phyloP scores from a whole-genome alignment of 805 yeast genomes.

The Teunomyces stri region DNA sequence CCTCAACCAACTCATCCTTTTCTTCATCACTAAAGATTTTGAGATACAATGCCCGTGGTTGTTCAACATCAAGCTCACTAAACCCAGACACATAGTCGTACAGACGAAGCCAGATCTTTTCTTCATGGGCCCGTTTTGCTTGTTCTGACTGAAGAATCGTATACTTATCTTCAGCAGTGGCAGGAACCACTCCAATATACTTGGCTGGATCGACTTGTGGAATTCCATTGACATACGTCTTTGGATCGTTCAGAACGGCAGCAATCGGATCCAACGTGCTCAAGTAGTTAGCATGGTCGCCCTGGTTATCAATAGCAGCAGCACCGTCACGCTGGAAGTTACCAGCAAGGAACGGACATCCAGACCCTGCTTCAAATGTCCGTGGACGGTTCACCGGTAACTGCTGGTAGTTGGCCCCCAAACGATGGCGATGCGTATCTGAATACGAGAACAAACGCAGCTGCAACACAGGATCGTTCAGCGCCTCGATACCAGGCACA shows the following conservation, averaged over 20 bases:
- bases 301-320: conserved; percentile 63
- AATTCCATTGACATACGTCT: conserved; percentile 17
- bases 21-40: conserved; percentile 34
- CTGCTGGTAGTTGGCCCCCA: conserved; percentile 67
- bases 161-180: conserved; percentile 21
- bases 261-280: conserved; percentile 43
- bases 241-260: conserved; percentile 18
- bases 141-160: conserved; percentile 27
- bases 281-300: conserved; percentile 72
- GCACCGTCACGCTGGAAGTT: conserved; percentile 66
- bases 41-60: conserved; percentile 43
- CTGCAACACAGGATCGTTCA: conserved; percentile 76
- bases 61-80: conserved; percentile 45
- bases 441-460: conserved; percentile 72
- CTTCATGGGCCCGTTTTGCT: conserved; percentile 33
- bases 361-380: conserved; percentile 48
- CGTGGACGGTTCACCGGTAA: conserved; percentile 80
- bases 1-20: conserved; percentile 32
- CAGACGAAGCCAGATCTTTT: conserved; percentile 32
- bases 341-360: conserved; percentile 26
- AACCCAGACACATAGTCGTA: conserved; percentile 40
- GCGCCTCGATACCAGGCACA: conserved; percentile 72
- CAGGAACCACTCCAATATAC: conserved; percentile 33
- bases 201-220: conserved; percentile 20
- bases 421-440: conserved; percentile 75